Conservation (phyloP, 2,329 filamentous ascomycete genomes). For the Bipolaris gigantea region DNA sequence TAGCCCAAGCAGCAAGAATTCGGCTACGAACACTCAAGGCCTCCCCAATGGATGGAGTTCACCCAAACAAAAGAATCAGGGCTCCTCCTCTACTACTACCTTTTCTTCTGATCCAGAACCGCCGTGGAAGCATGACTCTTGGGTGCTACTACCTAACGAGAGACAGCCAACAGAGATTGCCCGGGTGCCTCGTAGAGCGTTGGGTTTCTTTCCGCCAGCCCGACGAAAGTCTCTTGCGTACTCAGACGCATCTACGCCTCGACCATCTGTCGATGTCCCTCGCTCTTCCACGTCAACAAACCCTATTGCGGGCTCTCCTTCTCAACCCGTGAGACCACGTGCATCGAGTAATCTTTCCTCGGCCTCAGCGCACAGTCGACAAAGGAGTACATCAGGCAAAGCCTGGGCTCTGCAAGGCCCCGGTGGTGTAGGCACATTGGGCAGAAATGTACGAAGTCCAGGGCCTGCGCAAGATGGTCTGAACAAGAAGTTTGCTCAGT, state of each 20-base stretch:
- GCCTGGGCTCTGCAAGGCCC: slow-evolving; percentile 70
- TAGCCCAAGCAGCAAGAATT: slow-evolving; percentile 18
- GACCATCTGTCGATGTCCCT: slow-evolving; percentile 64
- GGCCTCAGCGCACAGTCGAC: slow-evolving; percentile 40
- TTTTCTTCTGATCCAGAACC: slow-evolving; percentile 52
- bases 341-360: slow-evolving; percentile 46
- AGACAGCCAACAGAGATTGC: slow-evolving; percentile 79
- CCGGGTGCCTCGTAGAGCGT: slow-evolving; percentile 74
- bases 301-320: slow-evolving; percentile 40
- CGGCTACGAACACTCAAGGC: slow-evolving; percentile 23
- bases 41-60: slow-evolving; percentile 44
- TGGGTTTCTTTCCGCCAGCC: slow-evolving; percentile 90
- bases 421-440: slow-evolving; percentile 84
- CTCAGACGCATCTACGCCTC: slow-evolving; percentile 66
- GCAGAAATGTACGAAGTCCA: slow-evolving; percentile 68
- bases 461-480: slow-evolving; percentile 83
- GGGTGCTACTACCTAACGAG: slow-evolving; percentile 78
- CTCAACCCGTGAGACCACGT: slow-evolving; percentile 41
- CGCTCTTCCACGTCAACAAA: slow-evolving; percentile 48
- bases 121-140: slow-evolving; percentile 84
- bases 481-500: slow-evolving; percentile 80
- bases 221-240: slow-evolving; percentile 79
- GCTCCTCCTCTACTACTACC: slow-evolving; percentile 32
- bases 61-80: slow-evolving; percentile 39
- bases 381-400: slow-evolving; percentile 43